These are phyloP conservation scores for Mallotus repandus DNA, from an alignment of 441 rosid genomes.

Conservation along the genomic window DNA sequence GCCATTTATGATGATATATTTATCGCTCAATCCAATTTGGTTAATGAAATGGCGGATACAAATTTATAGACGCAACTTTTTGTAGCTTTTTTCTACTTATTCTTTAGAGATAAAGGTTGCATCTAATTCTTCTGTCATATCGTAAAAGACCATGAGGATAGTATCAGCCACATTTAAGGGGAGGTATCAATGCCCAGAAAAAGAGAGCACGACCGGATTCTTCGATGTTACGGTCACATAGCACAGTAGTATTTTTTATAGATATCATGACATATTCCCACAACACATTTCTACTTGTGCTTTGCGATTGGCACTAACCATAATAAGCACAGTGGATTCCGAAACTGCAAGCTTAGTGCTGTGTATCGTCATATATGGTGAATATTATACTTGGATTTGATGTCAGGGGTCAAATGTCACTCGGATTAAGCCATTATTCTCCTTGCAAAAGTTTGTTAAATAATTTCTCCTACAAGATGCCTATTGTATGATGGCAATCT, in stretches of 20 bases:
- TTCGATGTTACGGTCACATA: neutral
- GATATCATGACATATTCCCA: neutral
- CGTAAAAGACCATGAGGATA: neutral
- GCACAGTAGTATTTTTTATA: neutral
- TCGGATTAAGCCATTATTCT: too few relatives aligned
- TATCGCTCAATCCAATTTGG: neutral
- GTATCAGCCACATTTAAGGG: neutral
- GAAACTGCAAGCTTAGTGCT: neutral
- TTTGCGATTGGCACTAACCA: too few relatives aligned
- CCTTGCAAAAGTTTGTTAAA: too few relatives aligned
- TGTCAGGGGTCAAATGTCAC: too few relatives aligned
- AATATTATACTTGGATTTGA: too few relatives aligned
- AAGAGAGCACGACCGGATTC: neutral
- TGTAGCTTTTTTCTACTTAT: conserved; percentile 13
- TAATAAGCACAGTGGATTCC: neutral
- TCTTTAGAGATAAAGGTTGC: conserved; percentile 26
- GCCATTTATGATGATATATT: conserved; percentile 18
- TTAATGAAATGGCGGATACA: neutral
- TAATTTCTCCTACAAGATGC: too few relatives aligned
- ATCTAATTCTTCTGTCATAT: conserved; percentile 18
- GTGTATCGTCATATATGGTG: too few relatives aligned
- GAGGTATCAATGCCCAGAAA: conserved; percentile 16
- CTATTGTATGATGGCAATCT: too few relatives aligned
- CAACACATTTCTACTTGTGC: too few relatives aligned
- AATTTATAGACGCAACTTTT: conserved; percentile 32